These are phyloP conservation scores for Porcisia deanei DNA, from an alignment of 208 protist species.

Conservation along the genomic window DNA sequence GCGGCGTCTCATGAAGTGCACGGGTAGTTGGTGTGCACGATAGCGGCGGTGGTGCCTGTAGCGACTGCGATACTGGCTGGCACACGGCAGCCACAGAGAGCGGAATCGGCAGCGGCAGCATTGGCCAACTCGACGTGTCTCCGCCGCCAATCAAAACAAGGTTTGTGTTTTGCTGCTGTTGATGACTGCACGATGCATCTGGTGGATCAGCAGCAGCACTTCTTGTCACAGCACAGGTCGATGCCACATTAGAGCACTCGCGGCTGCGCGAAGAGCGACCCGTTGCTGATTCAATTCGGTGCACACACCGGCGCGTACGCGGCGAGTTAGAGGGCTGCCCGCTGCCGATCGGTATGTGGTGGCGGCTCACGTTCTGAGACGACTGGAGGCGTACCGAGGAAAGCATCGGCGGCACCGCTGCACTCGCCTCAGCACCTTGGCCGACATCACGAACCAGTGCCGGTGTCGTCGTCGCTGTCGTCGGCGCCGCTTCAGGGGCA, in stretches of 20 bases:
- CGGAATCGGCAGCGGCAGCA: conserved; percentile 35
- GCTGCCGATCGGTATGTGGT: neutral
- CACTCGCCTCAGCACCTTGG: neutral
- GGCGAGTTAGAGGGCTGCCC: conserved; percentile 8
- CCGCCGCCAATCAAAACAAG: neutral
- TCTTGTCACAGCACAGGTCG: neutral
- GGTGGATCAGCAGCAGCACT: neutral
- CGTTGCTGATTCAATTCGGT: neutral
- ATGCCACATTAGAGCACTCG: neutral
- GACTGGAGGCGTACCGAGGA: neutral
- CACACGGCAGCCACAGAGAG: conserved; percentile 30
- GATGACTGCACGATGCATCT: conserved; percentile 2
- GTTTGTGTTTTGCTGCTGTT: neutral
- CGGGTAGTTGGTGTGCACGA: neutral
- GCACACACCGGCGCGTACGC: conserved; percentile 3
- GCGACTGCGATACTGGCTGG: neutral
- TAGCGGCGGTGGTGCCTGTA: neutral
- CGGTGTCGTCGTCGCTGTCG: neutral
- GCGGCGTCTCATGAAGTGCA: conserved; percentile 9
- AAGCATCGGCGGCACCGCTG: neutral
- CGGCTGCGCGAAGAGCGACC: neutral
- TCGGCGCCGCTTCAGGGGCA: neutral
- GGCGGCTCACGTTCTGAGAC: neutral
- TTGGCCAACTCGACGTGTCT: neutral
- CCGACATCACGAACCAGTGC: neutral